Base-by-base conservation (phyloP, 352 stramenopile genomes). In the Phytopythium helicoides region DNA sequence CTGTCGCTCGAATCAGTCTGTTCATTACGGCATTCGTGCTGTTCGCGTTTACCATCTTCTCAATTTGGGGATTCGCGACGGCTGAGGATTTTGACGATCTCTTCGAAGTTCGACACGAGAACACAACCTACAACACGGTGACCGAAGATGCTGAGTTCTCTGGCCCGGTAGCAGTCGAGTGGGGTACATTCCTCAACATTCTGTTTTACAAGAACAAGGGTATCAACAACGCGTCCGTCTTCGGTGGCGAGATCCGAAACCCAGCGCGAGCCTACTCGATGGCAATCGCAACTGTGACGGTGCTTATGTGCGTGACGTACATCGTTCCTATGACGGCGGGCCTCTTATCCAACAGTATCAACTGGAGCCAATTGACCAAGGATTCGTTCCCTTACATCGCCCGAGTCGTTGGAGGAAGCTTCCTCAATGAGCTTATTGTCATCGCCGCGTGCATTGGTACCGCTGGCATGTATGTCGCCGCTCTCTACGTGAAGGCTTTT, bases 151-250 rank as follows among this genome's bases (percentile, higher is more conserved):
- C 58, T 16, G 42, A 65, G 14, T 23, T 67, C 23, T 60, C 52
- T 0, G 75, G 74, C 1, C 36, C 59, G 0, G 50, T 85, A 19
- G 61, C 53, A 0, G 87, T 89, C 52, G 46, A 96, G 5, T 98
- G 89, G 90, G 47, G 67, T 11, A 78, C 77, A 1, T 83, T 93
- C 26, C 49, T 98, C 8, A 98, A 98, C 66, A 96, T 94, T 25
- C 67, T 98, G 34, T 98, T 97, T 70, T 98, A 94, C 92, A 98
- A 97, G 68, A 90, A 96, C 40, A 97, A 98, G 61, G 93, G 87
- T 25, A 97, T 97, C 60, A 87, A 97, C 60, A 87, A 78, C 52
- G 85, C 86, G 2, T 95, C 88, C 0, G 81, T 86, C 6, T 98
- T 98, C 58, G 92, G 87, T 5, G 90, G 80, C 2, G 90, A 98